Conservation (phyloP, 2,329 filamentous ascomycete species). For the Calonectria honghensis region DNA sequence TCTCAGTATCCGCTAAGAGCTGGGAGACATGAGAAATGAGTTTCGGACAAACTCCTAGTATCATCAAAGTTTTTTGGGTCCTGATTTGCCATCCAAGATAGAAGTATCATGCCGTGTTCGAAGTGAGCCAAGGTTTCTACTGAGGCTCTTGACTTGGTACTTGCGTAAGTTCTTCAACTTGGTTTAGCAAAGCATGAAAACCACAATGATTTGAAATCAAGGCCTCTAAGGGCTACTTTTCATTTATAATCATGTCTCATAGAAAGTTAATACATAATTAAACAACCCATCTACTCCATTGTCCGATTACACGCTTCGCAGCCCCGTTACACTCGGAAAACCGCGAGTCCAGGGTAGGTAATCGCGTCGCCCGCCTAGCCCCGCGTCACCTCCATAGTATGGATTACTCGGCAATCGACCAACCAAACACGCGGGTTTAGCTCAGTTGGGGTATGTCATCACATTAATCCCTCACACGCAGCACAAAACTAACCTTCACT, state of each 20-base stretch:
- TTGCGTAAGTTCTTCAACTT: no score
- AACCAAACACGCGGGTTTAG: slow-evolving; percentile 40
- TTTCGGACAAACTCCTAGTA: neutral
- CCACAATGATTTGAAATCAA: neutral
- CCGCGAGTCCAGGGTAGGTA: neutral
- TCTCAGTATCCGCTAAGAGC: neutral
- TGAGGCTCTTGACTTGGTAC: no score
- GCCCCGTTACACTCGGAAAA: neutral
- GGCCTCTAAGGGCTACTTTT: neutral
- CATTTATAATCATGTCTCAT: neutral
- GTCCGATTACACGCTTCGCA: neutral
- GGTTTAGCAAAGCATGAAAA: no score
- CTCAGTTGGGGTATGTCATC: slow-evolving; percentile 42
- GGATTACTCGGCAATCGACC: neutral
- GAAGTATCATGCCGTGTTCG: no score
- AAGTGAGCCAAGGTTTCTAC: no score
- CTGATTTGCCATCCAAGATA: no score
- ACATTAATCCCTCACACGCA: slow-evolving; percentile 30
- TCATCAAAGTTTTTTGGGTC: neutral
- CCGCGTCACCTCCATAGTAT: neutral
- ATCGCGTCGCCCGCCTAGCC: neutral
- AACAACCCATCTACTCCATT: neutral
- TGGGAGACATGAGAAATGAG: neutral
- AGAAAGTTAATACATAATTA: neutral
- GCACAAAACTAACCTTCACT: slow-evolving; percentile 38